Evolutionary conservation across 192 early-diverging fungal species (phyloP), one percentile per base, ranked within the genome.

Genomic region (Podila minutissima): DNA sequence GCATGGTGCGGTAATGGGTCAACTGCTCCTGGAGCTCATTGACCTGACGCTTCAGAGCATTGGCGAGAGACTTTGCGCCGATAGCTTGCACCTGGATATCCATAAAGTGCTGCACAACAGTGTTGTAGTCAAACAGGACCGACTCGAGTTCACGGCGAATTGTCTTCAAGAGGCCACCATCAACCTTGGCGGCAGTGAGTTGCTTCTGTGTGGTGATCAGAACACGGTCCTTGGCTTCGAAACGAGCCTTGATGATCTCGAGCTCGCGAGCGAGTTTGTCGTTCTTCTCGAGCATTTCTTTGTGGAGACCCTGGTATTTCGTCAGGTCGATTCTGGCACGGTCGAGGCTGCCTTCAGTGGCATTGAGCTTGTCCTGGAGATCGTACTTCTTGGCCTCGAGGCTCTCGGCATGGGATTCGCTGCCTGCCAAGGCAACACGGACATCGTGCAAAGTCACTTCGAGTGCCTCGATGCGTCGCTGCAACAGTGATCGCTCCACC

Each of bases 81-180:
- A 76, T 76, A n/a, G 67, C 67, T 33, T 76, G 74, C 55, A 76
- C 67, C 29, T 76, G 74, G 33, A 76, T 66, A 17, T 76, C 74
- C 74, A 76, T 76, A 51, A 76, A 76, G n/a, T 76, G 74, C 58
- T 76, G 74, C 26, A 76, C 74, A 12, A 76, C 74, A 13, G 74
- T 76, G 58, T 76, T 76, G 68, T 76, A 76, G 35, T 76, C 74
- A 66, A 76, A 76, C 29, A 76, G 26, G 28, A 76, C 74, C 28
- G 74, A 76, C 63, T 76, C 74, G 62, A 76, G 67, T 57, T 76
- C 74, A 13, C 74, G 74, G 22, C 74, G 74, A 32, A 76, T 76
- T 2, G 74, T 70, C 59, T 76, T 76, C 15, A 76, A 62, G 0
- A 76, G 62, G 15, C 74, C 74, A 32, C 74, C 74, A 61, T 76